phyloP scores from a whole-genome alignment of 208 protist species.

The Leishmania gerbilli region DNA sequence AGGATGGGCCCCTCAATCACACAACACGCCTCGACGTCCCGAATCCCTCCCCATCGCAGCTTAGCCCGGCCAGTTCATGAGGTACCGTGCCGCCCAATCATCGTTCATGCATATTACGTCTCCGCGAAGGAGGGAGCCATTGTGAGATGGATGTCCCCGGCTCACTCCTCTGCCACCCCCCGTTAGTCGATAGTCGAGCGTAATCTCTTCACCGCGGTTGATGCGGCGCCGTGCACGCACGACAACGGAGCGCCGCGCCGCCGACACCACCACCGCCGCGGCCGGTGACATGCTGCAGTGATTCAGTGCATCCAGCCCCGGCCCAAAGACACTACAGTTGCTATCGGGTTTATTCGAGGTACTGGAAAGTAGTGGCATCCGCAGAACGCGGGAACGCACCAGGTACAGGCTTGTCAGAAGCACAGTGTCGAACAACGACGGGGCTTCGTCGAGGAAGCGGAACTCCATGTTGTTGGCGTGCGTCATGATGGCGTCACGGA shows the following conservation, averaged over 20 bases:
- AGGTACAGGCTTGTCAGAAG: constrained; percentile 74
- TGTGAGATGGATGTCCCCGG: neutral
- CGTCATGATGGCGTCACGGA: constrained; percentile 68
- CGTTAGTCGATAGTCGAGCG: constrained; percentile 53
- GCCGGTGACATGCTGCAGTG: constrained; percentile 33
- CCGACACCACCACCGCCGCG: constrained; percentile 57
- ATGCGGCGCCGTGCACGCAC: constrained; percentile 65
- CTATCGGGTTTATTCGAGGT: neutral
- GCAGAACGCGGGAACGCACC: constrained; percentile 62
- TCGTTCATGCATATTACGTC: neutral
- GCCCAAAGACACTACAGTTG: constrained; percentile 51
- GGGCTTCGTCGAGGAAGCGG: constrained; percentile 49
- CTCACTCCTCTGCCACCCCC: neutral
- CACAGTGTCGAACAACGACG: constrained; percentile 51
- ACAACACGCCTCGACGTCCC: neutral
- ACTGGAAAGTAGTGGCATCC: constrained; percentile 40
- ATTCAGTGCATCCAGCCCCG: constrained; percentile 71
- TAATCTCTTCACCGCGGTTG: constrained; percentile 59
- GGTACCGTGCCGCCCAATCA: constrained; percentile 24
- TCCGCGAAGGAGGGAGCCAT: neutral
- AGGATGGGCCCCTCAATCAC: neutral
- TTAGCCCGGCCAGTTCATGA: constrained; percentile 7
- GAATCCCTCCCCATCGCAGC: neutral
- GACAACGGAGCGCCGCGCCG: constrained; percentile 36
- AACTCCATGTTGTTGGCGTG: constrained; percentile 60